Conservation (phyloP, 1,284 basidiomycete species). For the Microbotryomycetes sp. region DNA sequence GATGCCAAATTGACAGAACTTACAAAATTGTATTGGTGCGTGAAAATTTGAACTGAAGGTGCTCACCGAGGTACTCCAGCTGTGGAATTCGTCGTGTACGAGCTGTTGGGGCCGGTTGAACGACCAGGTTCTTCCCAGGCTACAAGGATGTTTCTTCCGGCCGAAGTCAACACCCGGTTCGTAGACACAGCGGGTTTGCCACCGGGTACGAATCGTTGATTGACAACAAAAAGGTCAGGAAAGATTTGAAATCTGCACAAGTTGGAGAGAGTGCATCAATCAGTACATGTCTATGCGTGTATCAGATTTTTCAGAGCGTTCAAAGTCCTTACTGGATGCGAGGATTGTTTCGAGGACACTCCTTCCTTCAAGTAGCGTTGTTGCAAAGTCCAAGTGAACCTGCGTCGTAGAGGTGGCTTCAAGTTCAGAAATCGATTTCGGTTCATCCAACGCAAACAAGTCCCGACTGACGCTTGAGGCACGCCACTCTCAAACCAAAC, state of each 20-base stretch:
- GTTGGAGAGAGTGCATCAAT: neutral
- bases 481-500: constrained; percentile 49
- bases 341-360: constrained; percentile 54
- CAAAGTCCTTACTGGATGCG: constrained; percentile 49
- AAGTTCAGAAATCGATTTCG: too few species aligned
- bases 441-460: neutral
- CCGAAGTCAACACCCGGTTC: constrained; percentile 51
- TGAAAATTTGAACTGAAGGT: constrained; percentile 1
- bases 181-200: constrained; percentile 49
- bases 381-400: constrained; percentile 54
- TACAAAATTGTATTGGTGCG: too few species aligned
- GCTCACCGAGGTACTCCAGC: constrained; percentile 47
- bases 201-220: constrained; percentile 37
- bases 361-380: constrained; percentile 54
- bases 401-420: neutral
- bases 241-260: constrained; percentile 45
- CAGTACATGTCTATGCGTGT: neutral
- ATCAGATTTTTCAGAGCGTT: too few species aligned
- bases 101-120: constrained; percentile 49
- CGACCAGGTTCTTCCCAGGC: constrained; percentile 56
- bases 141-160: constrained; percentile 50
- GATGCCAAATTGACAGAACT: too few species aligned
- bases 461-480: constrained; percentile 51
- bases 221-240: constrained; percentile 50
- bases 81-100: constrained; percentile 52